phyloP scores from a whole-genome alignment of 306 rosid genomes.

The Prunus campanulata region DNA sequence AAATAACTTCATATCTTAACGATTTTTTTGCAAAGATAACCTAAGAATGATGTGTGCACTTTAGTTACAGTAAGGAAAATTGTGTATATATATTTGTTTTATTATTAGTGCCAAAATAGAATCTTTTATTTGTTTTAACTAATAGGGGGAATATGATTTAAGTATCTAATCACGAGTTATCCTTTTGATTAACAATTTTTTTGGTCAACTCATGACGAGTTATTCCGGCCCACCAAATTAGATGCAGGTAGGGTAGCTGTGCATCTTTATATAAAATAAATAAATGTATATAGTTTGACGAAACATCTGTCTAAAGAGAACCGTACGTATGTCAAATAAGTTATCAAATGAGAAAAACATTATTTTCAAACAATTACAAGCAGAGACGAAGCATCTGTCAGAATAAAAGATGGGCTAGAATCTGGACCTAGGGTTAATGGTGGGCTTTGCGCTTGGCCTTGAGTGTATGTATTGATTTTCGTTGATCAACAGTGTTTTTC shows the following conservation, averaged over 20 bases:
- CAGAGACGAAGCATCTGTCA: too few species aligned
- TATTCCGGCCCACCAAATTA: background rate
- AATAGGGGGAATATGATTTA: background rate
- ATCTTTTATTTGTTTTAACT: background rate
- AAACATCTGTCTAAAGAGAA: background rate
- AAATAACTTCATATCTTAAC: too few species aligned
- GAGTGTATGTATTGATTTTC: too few species aligned
- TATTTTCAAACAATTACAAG: too few species aligned
- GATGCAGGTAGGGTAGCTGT: background rate
- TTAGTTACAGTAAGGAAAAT: too few species aligned
- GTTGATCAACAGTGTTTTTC: too few species aligned
- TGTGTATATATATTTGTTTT: background rate
- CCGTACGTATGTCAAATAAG: background rate
- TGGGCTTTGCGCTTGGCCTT: too few species aligned
- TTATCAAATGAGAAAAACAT: background rate
- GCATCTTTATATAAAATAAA: background rate
- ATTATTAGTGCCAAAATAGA: background rate
- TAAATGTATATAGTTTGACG: background rate
- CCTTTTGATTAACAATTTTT: background rate
- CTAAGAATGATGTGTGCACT: too few species aligned
- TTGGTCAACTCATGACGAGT: background rate
- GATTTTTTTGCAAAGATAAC: too few species aligned
- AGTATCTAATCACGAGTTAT: background rate
- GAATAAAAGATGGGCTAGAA: too few species aligned
- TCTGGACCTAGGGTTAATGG: too few species aligned